A percentile compares a stretch with the other conserved stretches of the same genome.
phyloP scores from a whole-genome alignment of 331 rosid species.

The Quercus lobata region DNA sequence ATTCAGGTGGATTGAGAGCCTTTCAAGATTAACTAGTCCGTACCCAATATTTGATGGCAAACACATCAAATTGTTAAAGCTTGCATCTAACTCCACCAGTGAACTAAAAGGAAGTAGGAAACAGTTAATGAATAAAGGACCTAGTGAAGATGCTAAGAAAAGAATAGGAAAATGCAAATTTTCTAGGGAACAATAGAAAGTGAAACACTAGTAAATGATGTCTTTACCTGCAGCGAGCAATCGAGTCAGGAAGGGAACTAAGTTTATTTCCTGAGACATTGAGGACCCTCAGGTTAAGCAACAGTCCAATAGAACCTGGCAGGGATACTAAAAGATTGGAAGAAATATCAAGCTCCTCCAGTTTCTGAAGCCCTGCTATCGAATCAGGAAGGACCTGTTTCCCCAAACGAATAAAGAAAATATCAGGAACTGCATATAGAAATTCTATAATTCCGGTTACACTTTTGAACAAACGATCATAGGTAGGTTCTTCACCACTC shows the following conservation, averaged over 20 bases:
- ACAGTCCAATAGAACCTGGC: constrained; percentile 40
- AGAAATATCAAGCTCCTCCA: constrained; percentile 46
- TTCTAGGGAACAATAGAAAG: not conserved
- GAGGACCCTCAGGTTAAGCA: constrained; percentile 39
- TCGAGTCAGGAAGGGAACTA: constrained; percentile 39
- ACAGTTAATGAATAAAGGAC: not conserved
- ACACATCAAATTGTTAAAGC: constrained; percentile 46
- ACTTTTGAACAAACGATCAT: not conserved
- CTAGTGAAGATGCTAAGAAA: constrained; percentile 1
- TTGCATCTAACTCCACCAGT: constrained; percentile 42
- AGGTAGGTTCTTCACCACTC: not conserved
- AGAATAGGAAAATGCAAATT: not conserved
- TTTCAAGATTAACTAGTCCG: constrained; percentile 44
- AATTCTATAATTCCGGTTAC: not conserved
- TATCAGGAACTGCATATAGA: not conserved
- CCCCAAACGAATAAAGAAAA: not conserved
- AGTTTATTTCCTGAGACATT: constrained; percentile 44
- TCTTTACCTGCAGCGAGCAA: constrained; percentile 47
- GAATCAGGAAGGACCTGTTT: constrained; percentile 57
- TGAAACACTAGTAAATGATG: not conserved
- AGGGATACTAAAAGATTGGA: constrained; percentile 39
- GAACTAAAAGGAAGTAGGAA: constrained; percentile 24
- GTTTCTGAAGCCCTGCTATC: constrained; percentile 32
- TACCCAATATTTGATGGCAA: constrained; percentile 42
- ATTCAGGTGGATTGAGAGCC: constrained; percentile 38